A percentile compares a stretch with the other conserved stretches of the same genome.
phyloP scores from a whole-genome alignment of 208 protist genomes.

The Leishmania gerbilli region DNA sequence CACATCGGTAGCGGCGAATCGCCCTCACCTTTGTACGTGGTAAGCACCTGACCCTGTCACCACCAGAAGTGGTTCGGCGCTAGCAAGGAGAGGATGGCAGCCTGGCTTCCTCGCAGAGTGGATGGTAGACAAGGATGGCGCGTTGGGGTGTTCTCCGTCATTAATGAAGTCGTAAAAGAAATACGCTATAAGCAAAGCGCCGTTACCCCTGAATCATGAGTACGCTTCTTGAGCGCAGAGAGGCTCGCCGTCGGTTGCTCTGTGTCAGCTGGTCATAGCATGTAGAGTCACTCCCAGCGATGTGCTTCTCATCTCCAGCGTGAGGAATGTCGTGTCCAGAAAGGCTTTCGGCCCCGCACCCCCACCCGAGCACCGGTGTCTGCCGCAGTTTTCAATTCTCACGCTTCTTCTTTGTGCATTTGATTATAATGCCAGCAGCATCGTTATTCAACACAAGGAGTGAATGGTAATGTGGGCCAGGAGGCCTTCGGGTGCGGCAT shows the following conservation, averaged over 20 bases:
- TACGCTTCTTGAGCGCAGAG: neutral
- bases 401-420: no score
- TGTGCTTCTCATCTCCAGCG: neutral
- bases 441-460: neutral
- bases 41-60: neutral
- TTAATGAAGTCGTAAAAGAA: neutral
- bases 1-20: neutral
- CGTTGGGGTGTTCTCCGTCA: neutral
- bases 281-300: no score
- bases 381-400: no score
- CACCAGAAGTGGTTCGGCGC: neutral
- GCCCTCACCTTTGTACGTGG: neutral
- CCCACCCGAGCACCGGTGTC: no score
- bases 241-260: no score
- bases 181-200: no score
- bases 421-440: fast-evolving
- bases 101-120: no score
- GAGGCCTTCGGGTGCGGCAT: neutral
- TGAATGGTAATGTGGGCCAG: neutral
- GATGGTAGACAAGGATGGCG: neutral
- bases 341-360: no score
- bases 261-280: no score
- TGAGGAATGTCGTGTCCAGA: neutral
- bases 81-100: neutral
- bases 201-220: no score